phyloP scores from a whole-genome alignment of 1,284 basidiomycete species.

The Mycena citricolor region DNA sequence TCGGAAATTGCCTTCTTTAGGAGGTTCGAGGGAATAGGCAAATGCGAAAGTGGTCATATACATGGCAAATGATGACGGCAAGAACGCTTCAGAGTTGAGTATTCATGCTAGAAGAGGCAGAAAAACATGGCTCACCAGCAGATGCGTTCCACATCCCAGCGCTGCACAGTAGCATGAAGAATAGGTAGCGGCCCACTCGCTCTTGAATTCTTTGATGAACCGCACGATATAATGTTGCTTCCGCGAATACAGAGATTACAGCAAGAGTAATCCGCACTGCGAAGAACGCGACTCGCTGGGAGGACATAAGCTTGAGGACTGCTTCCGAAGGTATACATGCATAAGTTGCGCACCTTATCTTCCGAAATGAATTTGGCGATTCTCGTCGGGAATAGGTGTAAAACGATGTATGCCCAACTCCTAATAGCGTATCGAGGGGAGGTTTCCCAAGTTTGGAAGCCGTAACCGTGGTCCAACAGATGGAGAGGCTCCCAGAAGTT shows the following conservation, averaged over 20 bases:
- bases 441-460: constrained; percentile 98
- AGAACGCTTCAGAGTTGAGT: constrained; percentile 59
- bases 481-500: constrained; percentile 99
- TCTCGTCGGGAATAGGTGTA: constrained; percentile 67
- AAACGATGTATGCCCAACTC: constrained; percentile 89
- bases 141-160: constrained; percentile 95
- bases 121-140: constrained; percentile 51
- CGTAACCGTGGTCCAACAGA: constrained; percentile 79
- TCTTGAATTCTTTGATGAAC: constrained; percentile 85
- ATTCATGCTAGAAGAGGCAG: constrained; percentile 7
- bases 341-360: constrained; percentile 48
- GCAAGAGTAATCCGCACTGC: constrained; percentile 82
- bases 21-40: constrained; percentile 73
- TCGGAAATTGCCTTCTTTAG: constrained; percentile 52
- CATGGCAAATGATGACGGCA: constrained; percentile 96
- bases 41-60: constrained; percentile 85
- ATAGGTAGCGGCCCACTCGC: constrained; percentile 86
- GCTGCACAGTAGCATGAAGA: constrained; percentile 82
- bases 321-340: constrained; percentile 11
- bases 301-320: no score
- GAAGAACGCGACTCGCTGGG: constrained; percentile 84
- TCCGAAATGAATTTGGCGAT: constrained; percentile 40
- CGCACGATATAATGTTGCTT: constrained; percentile 84
- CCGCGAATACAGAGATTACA: constrained; percentile 71
- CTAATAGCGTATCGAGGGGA: constrained; percentile 89